Evolutionary conservation across 2,329 filamentous ascomycete genomes (phyloP), one percentile per base, ranked within the genome.

Genomic region (Talaromyces sp.): DNA sequence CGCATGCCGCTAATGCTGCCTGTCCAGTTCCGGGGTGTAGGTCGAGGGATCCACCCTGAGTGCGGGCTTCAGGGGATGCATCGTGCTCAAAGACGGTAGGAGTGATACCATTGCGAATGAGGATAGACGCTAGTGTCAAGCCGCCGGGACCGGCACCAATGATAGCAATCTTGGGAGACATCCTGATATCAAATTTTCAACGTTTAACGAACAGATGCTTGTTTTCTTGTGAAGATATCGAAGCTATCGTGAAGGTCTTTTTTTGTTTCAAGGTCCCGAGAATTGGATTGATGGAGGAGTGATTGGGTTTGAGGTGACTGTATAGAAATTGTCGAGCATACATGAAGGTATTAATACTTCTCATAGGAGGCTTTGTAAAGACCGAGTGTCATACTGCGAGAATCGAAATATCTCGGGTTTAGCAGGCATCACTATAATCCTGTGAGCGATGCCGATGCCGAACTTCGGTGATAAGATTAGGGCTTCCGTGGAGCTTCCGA

Each of bases 11-110:
- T 25, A 70, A 21, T 2, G 65, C 68, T 15, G 57, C 52, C n/a
- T 67, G 62, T 6, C 67, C 67, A 2, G 63, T 66, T 13, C 61
- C 58, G 7, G 64, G 60, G 39, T 69, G 67, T 33, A 71, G 57
- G 56, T 71, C 68, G 10, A 71, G 63, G 21, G 60, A 63, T 9
- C 68, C 67, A 10, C 66, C 67, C 46, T 68, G 66, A 9, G 35
- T 37, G 22, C 66, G 64, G n/a, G 57, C 54, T 39, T 62, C 41
- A 7, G 60, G 48, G 7, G 64, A 68, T 31, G 65, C 63, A 64
- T 72, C 55, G 58, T 66, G 54, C 66, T 76, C 74, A 52, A 66
- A 70, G 22, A 70, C 39, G 17, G 55, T 57, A 1, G 63, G 39
- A 1, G 62, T 55, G 45, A 66, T 58, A 21, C 51, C 54, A 13